phyloP scores from a whole-genome alignment of 371 early-diverging fungal genomes.

The Apophysomyces ossiformis region DNA sequence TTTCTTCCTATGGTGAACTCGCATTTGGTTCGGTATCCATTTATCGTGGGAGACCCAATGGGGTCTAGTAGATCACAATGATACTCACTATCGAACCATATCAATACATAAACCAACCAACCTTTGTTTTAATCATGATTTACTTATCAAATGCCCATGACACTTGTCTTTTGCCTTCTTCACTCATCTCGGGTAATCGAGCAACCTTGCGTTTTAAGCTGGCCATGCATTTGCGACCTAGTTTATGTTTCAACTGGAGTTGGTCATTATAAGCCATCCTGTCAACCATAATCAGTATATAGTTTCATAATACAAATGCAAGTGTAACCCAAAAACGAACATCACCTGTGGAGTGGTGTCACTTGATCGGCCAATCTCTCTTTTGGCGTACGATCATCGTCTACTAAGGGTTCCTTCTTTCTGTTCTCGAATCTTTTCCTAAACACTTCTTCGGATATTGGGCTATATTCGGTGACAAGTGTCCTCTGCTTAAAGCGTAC shows the following conservation, averaged over 20 bases:
- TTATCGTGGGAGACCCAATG: conserved; percentile 67
- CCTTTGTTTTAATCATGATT: conserved; percentile 25
- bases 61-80: conserved; percentile 53
- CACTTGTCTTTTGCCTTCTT: conserved; percentile 28
- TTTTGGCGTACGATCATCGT: conserved; percentile 56
- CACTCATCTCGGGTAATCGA: conserved; percentile 24
- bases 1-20: conserved; percentile 81
- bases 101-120: neutral
- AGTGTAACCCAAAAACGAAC: too few species aligned
- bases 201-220: conserved; percentile 36
- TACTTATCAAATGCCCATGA: conserved; percentile 44
- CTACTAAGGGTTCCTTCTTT: conserved; percentile 25
- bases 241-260: conserved; percentile 39
- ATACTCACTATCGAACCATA: conserved; percentile 16
- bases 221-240: conserved; percentile 28
- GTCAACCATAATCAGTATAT: neutral
- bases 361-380: conserved; percentile 76
- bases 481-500: conserved; percentile 39
- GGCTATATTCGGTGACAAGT: conserved; percentile 34
- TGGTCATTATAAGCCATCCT: conserved; percentile 50
- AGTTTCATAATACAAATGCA: too few species aligned
- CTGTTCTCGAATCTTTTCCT: conserved; percentile 38
- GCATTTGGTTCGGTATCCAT: conserved; percentile 82
- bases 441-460: conserved; percentile 26
- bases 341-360: conserved; percentile 68